Evolutionary conservation across 768 basidiomycete species (phyloP).

Genomic region (Macrolepiota fuliginosa): DNA sequence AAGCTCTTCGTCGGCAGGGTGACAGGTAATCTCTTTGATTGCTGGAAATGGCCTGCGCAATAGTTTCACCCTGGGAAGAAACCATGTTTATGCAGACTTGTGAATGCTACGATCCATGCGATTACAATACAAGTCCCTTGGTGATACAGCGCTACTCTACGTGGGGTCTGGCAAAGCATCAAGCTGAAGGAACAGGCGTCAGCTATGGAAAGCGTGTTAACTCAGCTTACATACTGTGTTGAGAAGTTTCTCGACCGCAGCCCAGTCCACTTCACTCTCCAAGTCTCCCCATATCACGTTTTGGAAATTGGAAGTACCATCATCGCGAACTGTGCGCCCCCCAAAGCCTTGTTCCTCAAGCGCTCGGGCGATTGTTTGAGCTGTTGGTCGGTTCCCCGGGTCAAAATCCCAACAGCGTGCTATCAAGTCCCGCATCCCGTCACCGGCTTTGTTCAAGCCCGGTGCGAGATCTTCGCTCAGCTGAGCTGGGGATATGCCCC

Average conservation of each 20-base stretch:
- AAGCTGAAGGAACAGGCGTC: not conserved
- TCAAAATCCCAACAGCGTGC: too few relatives aligned
- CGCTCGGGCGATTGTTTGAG: too few relatives aligned
- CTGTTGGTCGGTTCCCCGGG: too few relatives aligned
- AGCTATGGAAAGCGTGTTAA: not conserved
- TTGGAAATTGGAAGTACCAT: not conserved
- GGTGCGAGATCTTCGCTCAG: too few relatives aligned
- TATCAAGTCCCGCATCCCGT: too few relatives aligned
- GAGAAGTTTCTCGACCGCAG: not conserved
- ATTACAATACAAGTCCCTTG: not conserved
- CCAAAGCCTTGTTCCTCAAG: not conserved
- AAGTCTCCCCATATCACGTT: not conserved
- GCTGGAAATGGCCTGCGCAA: constrained; percentile 3
- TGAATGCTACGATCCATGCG: too few relatives aligned
- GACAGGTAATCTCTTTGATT: constrained; percentile 47
- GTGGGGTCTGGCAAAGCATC: not conserved
- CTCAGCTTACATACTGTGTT: not conserved
- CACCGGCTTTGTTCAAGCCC: too few relatives aligned
- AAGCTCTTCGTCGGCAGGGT: constrained; percentile 62
- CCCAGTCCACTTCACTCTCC: not conserved
- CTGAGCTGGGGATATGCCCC: too few relatives aligned
- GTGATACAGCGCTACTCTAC: not conserved
- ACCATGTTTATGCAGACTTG: not conserved
- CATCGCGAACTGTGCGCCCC: not conserved
- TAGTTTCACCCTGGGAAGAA: not conserved